phyloP scores from a whole-genome alignment of 169 alveolate genomes.

The Plasmodium sp. region DNA sequence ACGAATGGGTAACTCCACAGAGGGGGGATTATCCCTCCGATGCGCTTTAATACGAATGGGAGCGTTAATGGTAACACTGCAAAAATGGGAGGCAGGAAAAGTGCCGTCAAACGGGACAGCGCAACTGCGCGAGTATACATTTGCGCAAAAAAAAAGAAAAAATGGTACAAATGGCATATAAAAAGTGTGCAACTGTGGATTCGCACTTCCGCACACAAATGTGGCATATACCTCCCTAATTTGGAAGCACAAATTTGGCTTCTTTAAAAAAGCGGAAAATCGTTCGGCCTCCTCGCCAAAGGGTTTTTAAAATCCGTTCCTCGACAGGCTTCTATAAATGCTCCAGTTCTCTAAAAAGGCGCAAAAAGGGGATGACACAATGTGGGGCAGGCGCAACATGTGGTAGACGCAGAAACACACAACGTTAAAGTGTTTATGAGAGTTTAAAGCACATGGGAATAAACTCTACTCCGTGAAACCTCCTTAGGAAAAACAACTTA shows the following conservation, averaged over 20 bases:
- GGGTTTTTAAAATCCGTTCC: neutral
- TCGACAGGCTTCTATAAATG: neutral
- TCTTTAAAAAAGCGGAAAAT: neutral
- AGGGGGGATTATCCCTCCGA: neutral
- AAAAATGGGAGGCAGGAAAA: neutral
- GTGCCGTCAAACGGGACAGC: neutral
- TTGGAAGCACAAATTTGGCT: neutral
- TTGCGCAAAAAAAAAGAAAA: slow-evolving; percentile 11
- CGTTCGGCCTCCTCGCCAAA: neutral
- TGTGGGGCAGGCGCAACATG: neutral
- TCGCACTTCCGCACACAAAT: neutral
- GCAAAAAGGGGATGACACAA: neutral
- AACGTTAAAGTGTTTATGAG: neutral
- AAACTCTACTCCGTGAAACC: neutral
- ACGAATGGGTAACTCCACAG: neutral
- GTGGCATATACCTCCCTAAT: neutral
- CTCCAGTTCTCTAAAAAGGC: slow-evolving; percentile 32
- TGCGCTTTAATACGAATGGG: neutral
- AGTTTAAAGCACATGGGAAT: neutral
- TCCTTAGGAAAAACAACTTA: neutral
- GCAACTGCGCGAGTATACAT: neutral
- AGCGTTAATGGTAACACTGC: neutral
- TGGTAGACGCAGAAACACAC: neutral
- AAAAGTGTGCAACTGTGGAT: neutral
- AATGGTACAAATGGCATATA: neutral